Evolutionary conservation across 2,329 filamentous ascomycete species (phyloP).

Genomic region (Mycogone perniciosa): DNA sequence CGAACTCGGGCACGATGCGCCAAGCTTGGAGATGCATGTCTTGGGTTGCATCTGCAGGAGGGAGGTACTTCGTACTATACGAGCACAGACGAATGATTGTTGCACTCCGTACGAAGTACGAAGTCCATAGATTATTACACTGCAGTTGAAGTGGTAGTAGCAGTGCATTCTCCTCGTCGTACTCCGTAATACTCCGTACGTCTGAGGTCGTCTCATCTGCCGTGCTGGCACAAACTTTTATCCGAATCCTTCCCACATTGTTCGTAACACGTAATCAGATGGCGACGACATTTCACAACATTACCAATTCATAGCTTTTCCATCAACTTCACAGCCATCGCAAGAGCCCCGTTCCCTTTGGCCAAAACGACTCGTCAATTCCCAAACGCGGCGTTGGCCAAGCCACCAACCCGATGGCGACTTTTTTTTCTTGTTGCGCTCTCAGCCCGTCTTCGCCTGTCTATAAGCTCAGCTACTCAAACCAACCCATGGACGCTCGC

Average conservation of each 20-base stretch:
- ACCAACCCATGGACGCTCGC: neutral
- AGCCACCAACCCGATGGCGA: neutral
- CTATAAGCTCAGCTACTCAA: conserved; percentile 3
- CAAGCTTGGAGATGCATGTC: no score
- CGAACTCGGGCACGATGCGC: no score
- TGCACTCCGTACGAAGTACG: no score
- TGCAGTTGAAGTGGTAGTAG: no score
- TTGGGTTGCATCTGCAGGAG: no score
- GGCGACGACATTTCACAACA: neutral
- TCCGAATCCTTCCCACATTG: conserved; percentile 2
- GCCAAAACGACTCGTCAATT: conserved; percentile 7
- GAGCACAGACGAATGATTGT: no score
- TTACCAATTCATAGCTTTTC: neutral
- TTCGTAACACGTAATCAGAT: neutral
- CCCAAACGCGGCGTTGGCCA: neutral
- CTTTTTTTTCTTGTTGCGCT: neutral
- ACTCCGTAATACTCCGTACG: neutral
- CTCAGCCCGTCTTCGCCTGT: neutral
- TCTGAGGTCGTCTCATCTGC: neutral
- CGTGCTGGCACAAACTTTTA: conserved; percentile 4
- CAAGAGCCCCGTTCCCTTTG: neutral
- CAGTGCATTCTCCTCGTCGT: no score
- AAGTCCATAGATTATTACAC: no score
- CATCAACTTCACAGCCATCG: neutral
- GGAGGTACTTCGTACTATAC: no score